phyloP scores from a whole-genome alignment of 2,329 filamentous ascomycete genomes.

The Botrytis sinoallii region DNA sequence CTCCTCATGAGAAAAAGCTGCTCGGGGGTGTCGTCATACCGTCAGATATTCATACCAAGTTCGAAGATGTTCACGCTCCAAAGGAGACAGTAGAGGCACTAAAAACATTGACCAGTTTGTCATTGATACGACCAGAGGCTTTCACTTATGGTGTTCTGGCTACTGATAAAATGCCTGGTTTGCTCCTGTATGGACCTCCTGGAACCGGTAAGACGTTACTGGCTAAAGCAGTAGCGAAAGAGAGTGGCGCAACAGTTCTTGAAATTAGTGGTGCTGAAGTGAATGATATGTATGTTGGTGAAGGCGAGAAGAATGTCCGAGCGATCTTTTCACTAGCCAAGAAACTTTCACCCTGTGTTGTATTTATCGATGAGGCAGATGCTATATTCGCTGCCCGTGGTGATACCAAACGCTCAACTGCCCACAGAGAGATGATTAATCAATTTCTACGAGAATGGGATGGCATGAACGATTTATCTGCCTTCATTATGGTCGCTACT shows the following conservation, averaged over 20 bases:
- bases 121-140: slow-evolving; percentile 84
- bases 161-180: slow-evolving; percentile 84
- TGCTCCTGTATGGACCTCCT: slow-evolving; percentile 83
- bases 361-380: slow-evolving; percentile 97
- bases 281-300: slow-evolving; percentile 94
- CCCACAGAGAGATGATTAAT: slow-evolving; percentile 85
- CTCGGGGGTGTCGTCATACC: slow-evolving; percentile 79
- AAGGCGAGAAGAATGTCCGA: slow-evolving; percentile 92
- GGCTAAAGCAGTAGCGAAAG: slow-evolving; percentile 66
- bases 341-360: slow-evolving; percentile 85
- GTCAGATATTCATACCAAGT: slow-evolving; percentile 79
- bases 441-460: slow-evolving; percentile 98
- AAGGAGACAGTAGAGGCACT: slow-evolving; percentile 81
- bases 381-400: slow-evolving; percentile 80
- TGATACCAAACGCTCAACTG: slow-evolving; percentile 9
- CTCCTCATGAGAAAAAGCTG: slow-evolving; percentile 78
- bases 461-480: slow-evolving; percentile 74
- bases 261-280: slow-evolving; percentile 89
- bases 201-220: slow-evolving; percentile 73
- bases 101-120: slow-evolving; percentile 83
- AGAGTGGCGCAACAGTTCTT: slow-evolving; percentile 69
- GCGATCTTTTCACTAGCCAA: slow-evolving; percentile 89
- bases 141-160: slow-evolving; percentile 93
- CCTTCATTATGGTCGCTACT: slow-evolving; percentile 97
- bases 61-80: slow-evolving; percentile 80